phyloP scores from a whole-genome alignment of 2,329 filamentous ascomycete genomes.

The Bipolaris bicolor region DNA sequence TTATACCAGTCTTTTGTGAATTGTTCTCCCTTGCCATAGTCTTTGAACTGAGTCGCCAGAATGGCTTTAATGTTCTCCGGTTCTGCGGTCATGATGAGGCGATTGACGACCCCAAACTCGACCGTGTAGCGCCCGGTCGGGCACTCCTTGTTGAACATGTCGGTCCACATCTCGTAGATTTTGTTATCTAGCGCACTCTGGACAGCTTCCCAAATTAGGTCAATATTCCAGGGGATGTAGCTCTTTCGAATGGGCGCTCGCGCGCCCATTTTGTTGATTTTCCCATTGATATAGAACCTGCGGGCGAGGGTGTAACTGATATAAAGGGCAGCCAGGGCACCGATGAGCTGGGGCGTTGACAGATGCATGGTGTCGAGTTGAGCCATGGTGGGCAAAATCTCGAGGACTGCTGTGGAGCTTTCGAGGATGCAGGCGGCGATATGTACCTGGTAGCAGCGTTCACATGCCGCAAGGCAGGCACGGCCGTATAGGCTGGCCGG shows the following conservation, averaged over 20 bases:
- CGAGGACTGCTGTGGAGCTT: background rate
- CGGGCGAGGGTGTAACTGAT: slow-evolving; percentile 24
- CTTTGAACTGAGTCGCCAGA: slow-evolving; percentile 82
- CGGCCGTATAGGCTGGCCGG: background rate
- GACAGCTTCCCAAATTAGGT: slow-evolving; percentile 67
- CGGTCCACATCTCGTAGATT: slow-evolving; percentile 67
- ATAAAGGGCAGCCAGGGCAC: slow-evolving; percentile 26
- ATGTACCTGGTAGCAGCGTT: slow-evolving; percentile 9
- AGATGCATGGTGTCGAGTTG: slow-evolving; percentile 24
- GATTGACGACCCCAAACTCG: slow-evolving; percentile 64
- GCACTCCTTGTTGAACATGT: slow-evolving; percentile 54
- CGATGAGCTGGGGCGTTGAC: slow-evolving; percentile 31
- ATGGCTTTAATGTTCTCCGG: slow-evolving; percentile 92
- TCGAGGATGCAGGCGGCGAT: slow-evolving; percentile 5
- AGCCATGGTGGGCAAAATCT: slow-evolving; percentile 29
- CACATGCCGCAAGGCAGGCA: slow-evolving; percentile 6
- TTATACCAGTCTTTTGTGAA: slow-evolving; percentile 79
- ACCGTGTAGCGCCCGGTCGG: slow-evolving; percentile 60
- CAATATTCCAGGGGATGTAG: slow-evolving; percentile 61
- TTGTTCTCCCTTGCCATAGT: slow-evolving; percentile 79
- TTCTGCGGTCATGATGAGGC: slow-evolving; percentile 78
- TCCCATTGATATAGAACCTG: slow-evolving; percentile 41
- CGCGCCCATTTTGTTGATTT: slow-evolving; percentile 52
- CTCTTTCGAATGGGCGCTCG: slow-evolving; percentile 52
- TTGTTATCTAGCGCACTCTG: slow-evolving; percentile 59